Evolutionary conservation across 75 land plant genomes (phyloP), one percentile per base, ranked within the genome.

Genomic region (Isoetes taiwanensis): DNA sequence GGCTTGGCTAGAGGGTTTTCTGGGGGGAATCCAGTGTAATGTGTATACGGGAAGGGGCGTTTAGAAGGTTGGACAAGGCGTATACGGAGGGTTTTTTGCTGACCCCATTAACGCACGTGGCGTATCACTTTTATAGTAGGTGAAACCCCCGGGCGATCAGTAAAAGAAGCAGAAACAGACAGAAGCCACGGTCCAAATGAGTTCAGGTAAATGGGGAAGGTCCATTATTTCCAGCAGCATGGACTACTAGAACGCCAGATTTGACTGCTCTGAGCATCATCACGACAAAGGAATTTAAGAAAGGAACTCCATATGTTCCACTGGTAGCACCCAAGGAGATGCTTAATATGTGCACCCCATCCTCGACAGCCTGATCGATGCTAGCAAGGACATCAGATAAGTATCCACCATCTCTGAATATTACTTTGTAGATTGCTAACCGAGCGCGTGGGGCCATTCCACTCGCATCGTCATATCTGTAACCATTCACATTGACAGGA

Each of bases 391-490:
- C 60, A 43, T 80, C 77, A 20, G 83, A 65, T 59, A 80, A 66
- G 28, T 65, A 77, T 3, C 87, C 80, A 19, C 83, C 83, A 54
- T 69, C 71, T 53, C 73, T 29, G 33, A 61, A 80, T 17, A 80
- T 41, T 24, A 81, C 87, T 63, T 83, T 83, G 37, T 83, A 77
- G 20, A 77, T 68, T 2, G 83, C 73, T 64, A 70, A 81, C 90
- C 72, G 65, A 23, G 90, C 90, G 12, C 71, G 62, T 32, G 90
- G 90, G 3, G 90, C 90, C 71, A 80, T 69, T 30, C 83, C 83
- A 59, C 83, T 80, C 23, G 80, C 83, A 41, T 50, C 12, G 12
- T 79, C 83, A 64, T 68, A 80, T 37, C 68, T 57, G 42, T 61
- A 63, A 1, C 67, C 72, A 38, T 66, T 56, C 8, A 72, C 72